Percentiles rank a stretch among this genome's conserved stretches.
Evolutionary conservation across 1,284 basidiomycete genomes (phyloP).

Genomic region (Somion occarium): DNA sequence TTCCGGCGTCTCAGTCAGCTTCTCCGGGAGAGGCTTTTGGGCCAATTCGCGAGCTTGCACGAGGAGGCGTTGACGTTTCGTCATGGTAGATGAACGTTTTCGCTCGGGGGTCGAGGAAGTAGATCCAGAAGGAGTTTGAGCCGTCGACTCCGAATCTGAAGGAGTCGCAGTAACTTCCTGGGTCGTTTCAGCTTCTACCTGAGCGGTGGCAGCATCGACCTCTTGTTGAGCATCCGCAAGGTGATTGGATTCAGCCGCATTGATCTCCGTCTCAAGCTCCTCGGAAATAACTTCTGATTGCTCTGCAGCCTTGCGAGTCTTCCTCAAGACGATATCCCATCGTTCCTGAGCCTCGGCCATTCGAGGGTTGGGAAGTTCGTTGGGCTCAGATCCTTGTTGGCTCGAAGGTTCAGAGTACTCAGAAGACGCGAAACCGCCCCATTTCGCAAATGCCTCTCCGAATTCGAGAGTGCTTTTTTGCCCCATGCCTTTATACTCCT

Average conservation of each 20-base stretch:
- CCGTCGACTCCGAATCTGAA: not conserved
- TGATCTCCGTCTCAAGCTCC: too few relatives aligned
- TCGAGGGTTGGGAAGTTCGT: not conserved
- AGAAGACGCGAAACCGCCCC: constrained; percentile 8
- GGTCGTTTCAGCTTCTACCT: not conserved
- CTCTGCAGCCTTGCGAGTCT: not conserved
- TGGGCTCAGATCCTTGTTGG: not conserved
- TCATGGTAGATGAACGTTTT: not conserved
- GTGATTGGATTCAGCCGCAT: too few relatives aligned
- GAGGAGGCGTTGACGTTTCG: constrained; percentile 23
- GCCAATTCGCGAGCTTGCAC: constrained; percentile 24
- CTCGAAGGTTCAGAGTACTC: not conserved
- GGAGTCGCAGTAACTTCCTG: not conserved
- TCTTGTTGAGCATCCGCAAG: not conserved
- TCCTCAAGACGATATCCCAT: not conserved
- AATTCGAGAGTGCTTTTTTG: not conserved
- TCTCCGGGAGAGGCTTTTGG: constrained; percentile 19
- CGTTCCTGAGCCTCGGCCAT: not conserved
- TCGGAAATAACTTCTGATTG: not conserved
- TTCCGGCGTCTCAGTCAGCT: constrained; percentile 5
- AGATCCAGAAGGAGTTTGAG: not conserved
- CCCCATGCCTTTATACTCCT: not conserved
- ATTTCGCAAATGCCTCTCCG: constrained; percentile 5
- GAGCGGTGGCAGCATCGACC: not conserved
- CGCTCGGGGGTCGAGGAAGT: not conserved